Base-by-base conservation (phyloP, 2,329 filamentous ascomycete genomes). In the Xylariaceae sp. region DNA sequence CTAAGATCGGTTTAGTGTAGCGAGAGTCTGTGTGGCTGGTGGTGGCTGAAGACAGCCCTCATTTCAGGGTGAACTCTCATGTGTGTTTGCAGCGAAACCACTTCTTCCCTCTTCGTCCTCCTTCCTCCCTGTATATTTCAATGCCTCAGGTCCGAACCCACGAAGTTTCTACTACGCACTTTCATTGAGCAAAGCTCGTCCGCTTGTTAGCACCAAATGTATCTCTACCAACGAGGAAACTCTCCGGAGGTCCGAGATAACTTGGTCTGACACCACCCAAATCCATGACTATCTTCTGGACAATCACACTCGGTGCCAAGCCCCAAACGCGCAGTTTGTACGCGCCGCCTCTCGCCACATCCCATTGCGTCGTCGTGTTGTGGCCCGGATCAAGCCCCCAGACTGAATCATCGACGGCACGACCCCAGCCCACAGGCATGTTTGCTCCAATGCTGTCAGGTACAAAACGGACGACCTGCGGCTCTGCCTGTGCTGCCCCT, bases 211-310 rank as follows among this genome's bases (percentile, higher is more conserved):
- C 58, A 6, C 76, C 77, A 47, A 70, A 53, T 59, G 67, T 55
- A 56, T 80, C 77, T 18, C 75, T 68, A 0, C 77, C 77, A 1
- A 78, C 68, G 9, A 78, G 65, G 61, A 80, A 81, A 55, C 80
- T 83, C 75, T 83, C 81, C 0, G 81, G 82, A 3, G 82, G 82
- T 0, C 82, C 82, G 2, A 85, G 71, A 64, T 83, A 85, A 53
- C 79, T 82, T 13, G 75, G 70, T 56, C 80, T 71, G 1, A 83
- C 76, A 4, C 82, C 82, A 1, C 82, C 83, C 23, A 84, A 65
- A 64, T 85, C 75, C 6, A 85, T 64, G 1, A 85, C 74, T 44
- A 85, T 71, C 74, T 83, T 84, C 68, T 85, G 80, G 45, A 85
- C 73, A 4, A 83, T 67, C 0, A 84, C 73, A 34, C 80, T 80